These are phyloP conservation scores for Diplodia mutila DNA, from an alignment of 2,329 filamentous ascomycete genomes.

Conservation along the genomic window DNA sequence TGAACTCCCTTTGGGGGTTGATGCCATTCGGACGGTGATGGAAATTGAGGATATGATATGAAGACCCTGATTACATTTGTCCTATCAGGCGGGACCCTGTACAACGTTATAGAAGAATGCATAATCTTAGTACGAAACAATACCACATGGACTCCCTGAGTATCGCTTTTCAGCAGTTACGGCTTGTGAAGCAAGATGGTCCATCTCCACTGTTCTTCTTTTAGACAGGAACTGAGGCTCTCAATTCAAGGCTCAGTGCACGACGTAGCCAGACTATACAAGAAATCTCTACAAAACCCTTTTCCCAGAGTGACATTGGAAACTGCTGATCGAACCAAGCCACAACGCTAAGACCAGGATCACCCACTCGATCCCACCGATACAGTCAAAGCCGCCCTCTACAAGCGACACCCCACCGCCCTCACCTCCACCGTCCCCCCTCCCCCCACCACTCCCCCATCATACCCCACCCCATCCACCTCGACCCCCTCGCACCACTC, in stretches of 20 bases:
- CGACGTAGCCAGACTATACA: too few relatives aligned
- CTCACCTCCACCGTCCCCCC: not conserved
- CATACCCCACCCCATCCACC: not conserved
- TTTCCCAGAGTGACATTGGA: too few relatives aligned
- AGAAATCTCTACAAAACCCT: too few relatives aligned
- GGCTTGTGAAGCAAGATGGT: not conserved
- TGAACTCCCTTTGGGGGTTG: too few relatives aligned
- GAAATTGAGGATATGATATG: not conserved
- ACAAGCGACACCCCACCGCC: not conserved
- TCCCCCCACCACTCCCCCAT: not conserved
- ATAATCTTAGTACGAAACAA: not conserved
- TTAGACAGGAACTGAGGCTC: too few relatives aligned
- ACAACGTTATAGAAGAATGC: not conserved
- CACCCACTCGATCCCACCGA: too few relatives aligned
- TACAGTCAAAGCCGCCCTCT: not conserved
- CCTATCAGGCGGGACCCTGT: not conserved
- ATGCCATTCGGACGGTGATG: not conserved
- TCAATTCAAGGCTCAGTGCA: too few relatives aligned
- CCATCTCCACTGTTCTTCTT: too few relatives aligned
- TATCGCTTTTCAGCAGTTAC: not conserved
- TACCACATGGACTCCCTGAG: not conserved
- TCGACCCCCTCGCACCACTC: not conserved
- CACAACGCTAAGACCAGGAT: too few relatives aligned
- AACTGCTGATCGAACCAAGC: too few relatives aligned
- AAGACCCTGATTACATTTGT: not conserved